Base-by-base conservation (phyloP, 2,329 filamentous ascomycete species). In the Graphium sp. region DNA sequence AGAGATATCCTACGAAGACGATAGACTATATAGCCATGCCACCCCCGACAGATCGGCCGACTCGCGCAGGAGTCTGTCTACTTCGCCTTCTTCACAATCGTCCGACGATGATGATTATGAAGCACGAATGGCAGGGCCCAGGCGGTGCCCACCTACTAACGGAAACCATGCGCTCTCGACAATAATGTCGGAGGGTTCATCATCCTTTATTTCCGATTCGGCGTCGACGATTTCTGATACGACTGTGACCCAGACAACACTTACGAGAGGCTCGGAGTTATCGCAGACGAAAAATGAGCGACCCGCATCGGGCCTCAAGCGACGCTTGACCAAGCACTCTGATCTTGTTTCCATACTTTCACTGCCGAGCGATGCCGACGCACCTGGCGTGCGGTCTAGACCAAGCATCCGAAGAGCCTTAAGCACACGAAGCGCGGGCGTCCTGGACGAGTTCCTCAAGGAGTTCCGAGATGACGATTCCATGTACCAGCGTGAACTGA, bases 261-360 rank as follows among this genome's bases (percentile, higher is more conserved):
- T 64, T 32, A 64, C 60, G 6, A 57, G 56, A 37, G 60, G 55
- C 17, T 55, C 53, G 12, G 55, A 49, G 33, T 38, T 53, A 36
- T 63, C 55, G 35, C 55, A 49, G 32, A 55, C 46, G 52, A 59
- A 25, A 6, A 31, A 24, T 16, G 35, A 33, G 15, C 41, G 37
- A 29, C 29, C 36, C 10, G 38, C 22, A 29, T 12, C 25, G 18
- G 62, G 59, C 24, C 55, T 82, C 19, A 82, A 78, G 48, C 69
- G 82, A 36, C 72, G 79, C 34, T 63, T 93, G 22, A 93, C 85
- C 4, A 92, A 81, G 34, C 85, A 95, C 50, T 84, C 84, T 11
- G 89, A 98, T 49, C 62, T 98, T 15, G 82, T 98, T 22, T 95
- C 89, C 1, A 83, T 93, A 3, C 60, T 98, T 7, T 95, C 85